phyloP scores from a whole-genome alignment of 2,329 filamentous ascomycete species.

The Trichoderma sp. region DNA sequence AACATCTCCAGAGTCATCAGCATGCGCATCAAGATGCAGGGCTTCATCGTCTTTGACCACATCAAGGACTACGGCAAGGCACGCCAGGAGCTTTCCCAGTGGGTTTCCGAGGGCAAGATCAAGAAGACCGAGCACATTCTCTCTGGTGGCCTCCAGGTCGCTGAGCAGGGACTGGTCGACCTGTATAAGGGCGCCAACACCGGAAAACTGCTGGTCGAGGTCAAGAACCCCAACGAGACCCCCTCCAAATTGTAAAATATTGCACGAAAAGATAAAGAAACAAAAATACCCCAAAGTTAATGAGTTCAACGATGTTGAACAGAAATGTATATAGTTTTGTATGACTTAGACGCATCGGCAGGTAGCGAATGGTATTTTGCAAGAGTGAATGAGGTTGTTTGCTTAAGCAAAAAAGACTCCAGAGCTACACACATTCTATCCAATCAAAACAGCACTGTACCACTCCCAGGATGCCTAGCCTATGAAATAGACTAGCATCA shows the following conservation, averaged over 20 bases:
- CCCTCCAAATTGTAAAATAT: constrained; percentile 25
- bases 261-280: not conserved
- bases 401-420: no score
- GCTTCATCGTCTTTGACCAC: constrained; percentile 73
- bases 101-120: constrained; percentile 69
- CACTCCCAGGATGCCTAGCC: no score
- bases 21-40: constrained; percentile 61
- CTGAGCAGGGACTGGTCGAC: constrained; percentile 60
- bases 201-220: constrained; percentile 60
- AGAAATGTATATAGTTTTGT: constrained; percentile 9
- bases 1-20: constrained; percentile 51
- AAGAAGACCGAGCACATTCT: constrained; percentile 69
- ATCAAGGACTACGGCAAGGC: constrained; percentile 55
- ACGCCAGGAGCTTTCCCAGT: constrained; percentile 58
- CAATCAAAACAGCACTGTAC: no score
- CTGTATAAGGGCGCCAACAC: constrained; percentile 69
- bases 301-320: not conserved
- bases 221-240: constrained; percentile 37
- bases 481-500: no score
- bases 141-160: constrained; percentile 62
- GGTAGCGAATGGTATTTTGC: not conserved
- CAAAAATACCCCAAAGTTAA: not conserved
- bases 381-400: not conserved
- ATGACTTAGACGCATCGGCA: not conserved
- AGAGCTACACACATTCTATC: no score